These are phyloP conservation scores for Cucurbita argyrosperma DNA, from an alignment of 306 rosid species.

Conservation along the genomic window DNA sequence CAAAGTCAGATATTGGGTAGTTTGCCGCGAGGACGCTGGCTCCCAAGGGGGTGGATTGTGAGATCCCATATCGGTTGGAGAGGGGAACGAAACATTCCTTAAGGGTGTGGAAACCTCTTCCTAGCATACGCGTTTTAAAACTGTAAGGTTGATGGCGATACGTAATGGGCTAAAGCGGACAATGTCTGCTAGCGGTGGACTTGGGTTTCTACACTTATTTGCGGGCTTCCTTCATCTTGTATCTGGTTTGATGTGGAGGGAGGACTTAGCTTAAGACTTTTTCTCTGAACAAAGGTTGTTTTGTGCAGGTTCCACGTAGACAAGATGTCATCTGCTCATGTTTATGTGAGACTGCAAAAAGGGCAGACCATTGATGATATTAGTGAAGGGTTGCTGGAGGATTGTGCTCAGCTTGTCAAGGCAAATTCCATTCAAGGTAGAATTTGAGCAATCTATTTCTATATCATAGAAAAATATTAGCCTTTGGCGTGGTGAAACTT, in stretches of 20 bases:
- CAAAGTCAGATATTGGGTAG: too few relatives aligned
- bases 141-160: too few relatives aligned
- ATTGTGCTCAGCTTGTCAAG: constrained; percentile 93
- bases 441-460: constrained; percentile 5
- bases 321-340: constrained; percentile 98
- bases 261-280: background rate
- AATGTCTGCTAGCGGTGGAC: too few relatives aligned
- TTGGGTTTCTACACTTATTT: too few relatives aligned
- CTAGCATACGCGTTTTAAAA: too few relatives aligned
- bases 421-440: constrained; percentile 97
- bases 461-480: background rate
- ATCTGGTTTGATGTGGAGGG: background rate
- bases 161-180: too few relatives aligned
- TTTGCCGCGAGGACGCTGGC: too few relatives aligned
- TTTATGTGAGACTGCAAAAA: constrained; percentile 71
- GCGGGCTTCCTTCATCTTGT: background rate
- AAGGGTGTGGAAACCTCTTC: too few relatives aligned
- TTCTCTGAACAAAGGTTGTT: background rate
- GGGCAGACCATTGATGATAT: constrained; percentile 86
- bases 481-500: background rate
- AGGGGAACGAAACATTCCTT: too few relatives aligned
- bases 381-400: constrained; percentile 79
- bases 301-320: constrained; percentile 84
- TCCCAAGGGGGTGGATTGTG: too few relatives aligned
- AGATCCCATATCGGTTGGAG: too few relatives aligned